Base-by-base conservation (phyloP, 2,329 filamentous ascomycete species). In the Penicillium sp. region DNA sequence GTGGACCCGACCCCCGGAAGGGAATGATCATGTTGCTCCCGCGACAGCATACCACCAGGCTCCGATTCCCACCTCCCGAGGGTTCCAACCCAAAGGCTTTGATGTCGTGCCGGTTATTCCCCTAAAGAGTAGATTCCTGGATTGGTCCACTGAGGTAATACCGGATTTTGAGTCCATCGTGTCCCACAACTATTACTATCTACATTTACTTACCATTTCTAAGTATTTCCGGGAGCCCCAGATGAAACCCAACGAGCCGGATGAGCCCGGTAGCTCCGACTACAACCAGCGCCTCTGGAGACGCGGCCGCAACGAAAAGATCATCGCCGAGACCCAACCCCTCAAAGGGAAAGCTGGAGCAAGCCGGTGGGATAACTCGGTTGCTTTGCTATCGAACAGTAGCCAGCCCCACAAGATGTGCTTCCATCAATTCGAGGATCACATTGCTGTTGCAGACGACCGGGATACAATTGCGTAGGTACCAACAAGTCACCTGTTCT, bases 381-480 rank as follows among this genome's bases (percentile, higher is more conserved):
- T 88, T 46, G 88, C 89, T 18, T 88, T 96, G 60, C 86, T 97
- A 70, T 92, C 93, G 69, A 97, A 97, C 64, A 86, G 88, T 31
- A 89, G 88, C 32, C 94, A 97, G 71, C 93, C 94, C 0, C 85
- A 88, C 61, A 95, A 92, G 76, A 89, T 99, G 87, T 89, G 90
- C 5, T 96, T 97, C 73, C 94, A 99, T 75, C 94, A 99, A 71
- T 99, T 97, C 66, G 94, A 99, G 71, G 90, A 97, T 68, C 92
- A 97, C 70, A 83, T 99, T 20, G 90, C 94, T 1, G 91, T 97
- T 13, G 90, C 92, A 13, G 94, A 99, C 74, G 92, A 96, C 66
- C 86, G 89, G 53, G 95, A 99, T 74, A 95, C 88, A 4, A 86
- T 97, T 64, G 87, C 78, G 78, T 81, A 71, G 65, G 74, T 75